Evolutionary conservation across 306 rosid species (phyloP).

Genomic region (Prunus davidiana): DNA sequence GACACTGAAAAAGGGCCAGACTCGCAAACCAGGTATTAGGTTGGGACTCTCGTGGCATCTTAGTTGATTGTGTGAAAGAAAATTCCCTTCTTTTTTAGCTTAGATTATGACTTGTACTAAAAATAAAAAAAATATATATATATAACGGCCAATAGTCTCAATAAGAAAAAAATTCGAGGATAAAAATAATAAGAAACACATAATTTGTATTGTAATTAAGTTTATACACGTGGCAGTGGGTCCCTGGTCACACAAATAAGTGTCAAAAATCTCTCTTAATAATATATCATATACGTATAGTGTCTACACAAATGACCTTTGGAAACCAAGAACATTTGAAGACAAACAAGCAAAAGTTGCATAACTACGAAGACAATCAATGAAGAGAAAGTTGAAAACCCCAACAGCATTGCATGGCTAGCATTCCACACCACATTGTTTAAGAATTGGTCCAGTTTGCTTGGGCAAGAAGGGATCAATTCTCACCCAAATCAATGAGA

Average conservation of each 20-base stretch:
- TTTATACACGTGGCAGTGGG: too few relatives aligned
- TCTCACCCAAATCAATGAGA: constrained; percentile 91
- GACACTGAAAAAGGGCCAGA: too few relatives aligned
- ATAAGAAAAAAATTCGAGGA: too few relatives aligned
- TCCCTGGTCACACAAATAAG: too few relatives aligned
- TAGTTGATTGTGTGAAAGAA: too few relatives aligned
- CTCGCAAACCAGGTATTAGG: too few relatives aligned
- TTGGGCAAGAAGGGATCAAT: constrained; percentile 89
- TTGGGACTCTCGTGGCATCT: accelerated
- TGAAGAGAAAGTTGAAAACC: not conserved
- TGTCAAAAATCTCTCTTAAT: not conserved
- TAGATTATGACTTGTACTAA: too few relatives aligned
- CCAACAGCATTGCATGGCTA: constrained; percentile 23
- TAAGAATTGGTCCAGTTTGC: constrained; percentile 75
- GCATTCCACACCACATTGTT: constrained; percentile 91
- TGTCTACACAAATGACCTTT: constrained; percentile 14
- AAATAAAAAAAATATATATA: too few relatives aligned
- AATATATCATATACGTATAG: not conserved
- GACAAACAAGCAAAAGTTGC: constrained; percentile 1
- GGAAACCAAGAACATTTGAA: constrained; percentile 1
- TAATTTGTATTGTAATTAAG: too few relatives aligned
- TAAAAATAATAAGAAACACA: too few relatives aligned
- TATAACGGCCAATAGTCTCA: too few relatives aligned
- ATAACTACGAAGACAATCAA: constrained; percentile 25
- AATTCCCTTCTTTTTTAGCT: accelerated